A percentile compares a stretch with the other conserved stretches of the same genome.
Evolutionary conservation across 805 yeast species (phyloP).

Genomic region (Candida insectorum): DNA sequence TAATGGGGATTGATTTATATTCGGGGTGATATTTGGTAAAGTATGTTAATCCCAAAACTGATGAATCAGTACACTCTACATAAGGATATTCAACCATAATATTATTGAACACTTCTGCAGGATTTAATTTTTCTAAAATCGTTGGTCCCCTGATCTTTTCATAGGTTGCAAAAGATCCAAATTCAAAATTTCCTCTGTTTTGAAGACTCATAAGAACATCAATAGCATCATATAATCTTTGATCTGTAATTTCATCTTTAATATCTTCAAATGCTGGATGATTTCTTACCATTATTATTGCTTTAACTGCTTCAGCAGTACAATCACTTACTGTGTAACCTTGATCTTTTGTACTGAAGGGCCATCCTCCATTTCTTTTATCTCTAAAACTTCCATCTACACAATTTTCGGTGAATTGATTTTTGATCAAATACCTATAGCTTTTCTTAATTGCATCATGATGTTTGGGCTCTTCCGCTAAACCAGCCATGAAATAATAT

Average conservation of each 20-base stretch:
- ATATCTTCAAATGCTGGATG: constrained; percentile 49
- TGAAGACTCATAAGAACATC: constrained; percentile 77
- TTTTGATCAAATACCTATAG: constrained; percentile 67
- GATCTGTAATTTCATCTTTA: constrained; percentile 50
- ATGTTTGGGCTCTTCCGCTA: constrained; percentile 67
- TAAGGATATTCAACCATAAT: constrained; percentile 99
- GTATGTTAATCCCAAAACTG: constrained; percentile 82
- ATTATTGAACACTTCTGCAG: constrained; percentile 97
- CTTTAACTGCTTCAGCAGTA: constrained; percentile 93
- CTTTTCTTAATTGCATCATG: constrained; percentile 61
- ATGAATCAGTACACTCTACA: constrained; percentile 96
- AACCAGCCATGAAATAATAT: constrained; percentile 72
- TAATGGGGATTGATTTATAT: constrained; percentile 66
- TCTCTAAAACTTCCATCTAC: constrained; percentile 79
- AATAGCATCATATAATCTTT: constrained; percentile 60
- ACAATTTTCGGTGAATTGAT: constrained; percentile 84
- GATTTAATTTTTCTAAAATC: constrained; percentile 72
- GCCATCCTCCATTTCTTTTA: constrained; percentile 87
- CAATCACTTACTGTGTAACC: constrained; percentile 97
- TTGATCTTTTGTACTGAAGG: constrained; percentile 91
- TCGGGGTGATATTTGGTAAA: constrained; percentile 61
- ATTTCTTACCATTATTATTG: constrained; percentile 85
- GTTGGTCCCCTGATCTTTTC: constrained; percentile 83
- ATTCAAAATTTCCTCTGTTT: constrained; percentile 73
- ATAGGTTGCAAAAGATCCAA: constrained; percentile 90